Evolutionary conservation across 1,139 yeast species (phyloP).

Genomic region (Hansenula lynferdii): DNA sequence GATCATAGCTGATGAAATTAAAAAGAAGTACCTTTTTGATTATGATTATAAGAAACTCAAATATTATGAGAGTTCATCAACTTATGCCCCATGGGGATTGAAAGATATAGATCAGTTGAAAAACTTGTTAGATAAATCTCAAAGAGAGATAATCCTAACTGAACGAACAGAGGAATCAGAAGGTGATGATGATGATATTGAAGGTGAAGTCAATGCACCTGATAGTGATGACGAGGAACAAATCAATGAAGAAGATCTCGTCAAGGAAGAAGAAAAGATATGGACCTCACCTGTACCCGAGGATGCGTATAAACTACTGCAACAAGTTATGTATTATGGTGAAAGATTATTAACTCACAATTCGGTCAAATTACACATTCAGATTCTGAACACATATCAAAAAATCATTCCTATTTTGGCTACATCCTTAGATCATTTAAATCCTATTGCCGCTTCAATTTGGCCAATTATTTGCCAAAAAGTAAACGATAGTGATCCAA

Average conservation of each 20-base stretch:
- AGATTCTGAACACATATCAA: constrained; percentile 48
- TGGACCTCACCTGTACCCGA: constrained; percentile 70
- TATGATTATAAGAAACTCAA: constrained; percentile 21
- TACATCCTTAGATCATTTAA: constrained; percentile 49
- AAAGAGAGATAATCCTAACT: constrained; percentile 32
- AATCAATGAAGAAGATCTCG: constrained; percentile 17
- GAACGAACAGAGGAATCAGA: constrained; percentile 29
- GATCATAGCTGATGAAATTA: constrained; percentile 54
- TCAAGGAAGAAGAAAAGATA: constrained; percentile 24
- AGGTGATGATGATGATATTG: constrained; percentile 27
- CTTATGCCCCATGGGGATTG: constrained; percentile 55
- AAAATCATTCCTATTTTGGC: constrained; percentile 57
- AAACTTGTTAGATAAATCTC: constrained; percentile 35
- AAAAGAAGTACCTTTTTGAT: constrained; percentile 31
- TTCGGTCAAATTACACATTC: constrained; percentile 49
- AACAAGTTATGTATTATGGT: constrained; percentile 64
- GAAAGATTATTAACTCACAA: constrained; percentile 68
- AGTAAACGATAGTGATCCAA: constrained; percentile 33
- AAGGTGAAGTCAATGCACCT: constrained; percentile 10
- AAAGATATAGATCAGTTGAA: constrained; percentile 33
- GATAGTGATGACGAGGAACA: constrained; percentile 17
- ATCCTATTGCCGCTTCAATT: constrained; percentile 63
- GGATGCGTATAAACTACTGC: constrained; percentile 49
- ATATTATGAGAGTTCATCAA: constrained; percentile 12
- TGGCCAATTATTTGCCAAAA: constrained; percentile 58